Percentiles rank a stretch among this genome's conserved stretches.
Evolutionary conservation across 257 asterid genomes (phyloP).

Genomic region (Solanum neorickii): DNA sequence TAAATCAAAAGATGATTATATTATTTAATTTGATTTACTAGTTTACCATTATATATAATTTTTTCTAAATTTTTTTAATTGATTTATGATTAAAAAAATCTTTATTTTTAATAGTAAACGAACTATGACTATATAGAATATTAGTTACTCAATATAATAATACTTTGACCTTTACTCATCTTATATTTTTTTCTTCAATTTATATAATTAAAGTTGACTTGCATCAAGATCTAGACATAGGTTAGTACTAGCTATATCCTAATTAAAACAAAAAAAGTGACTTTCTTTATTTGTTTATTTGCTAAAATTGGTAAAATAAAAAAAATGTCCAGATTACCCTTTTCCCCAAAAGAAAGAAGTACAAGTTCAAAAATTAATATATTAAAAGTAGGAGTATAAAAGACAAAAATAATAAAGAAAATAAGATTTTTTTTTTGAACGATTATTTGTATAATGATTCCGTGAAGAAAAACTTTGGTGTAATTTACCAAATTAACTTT

Average conservation of each 20-base stretch:
- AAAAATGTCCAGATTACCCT: background rate
- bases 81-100: too few species aligned
- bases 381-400: too few species aligned
- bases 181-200: background rate
- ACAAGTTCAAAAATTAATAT: too few species aligned
- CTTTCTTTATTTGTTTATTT: background rate
- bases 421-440: too few species aligned
- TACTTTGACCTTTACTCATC: background rate
- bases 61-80: too few species aligned
- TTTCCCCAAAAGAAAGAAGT: background rate
- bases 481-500: background rate
- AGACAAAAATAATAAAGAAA: too few species aligned
- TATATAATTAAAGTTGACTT: background rate
- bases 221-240: background rate
- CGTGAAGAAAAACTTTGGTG: too few species aligned
- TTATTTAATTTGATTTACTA: too few species aligned
- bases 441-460: too few species aligned
- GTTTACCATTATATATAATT: too few species aligned
- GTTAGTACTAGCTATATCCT: conserved; percentile 1
- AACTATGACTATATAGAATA: background rate
- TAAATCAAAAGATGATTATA: too few species aligned
- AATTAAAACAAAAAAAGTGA: background rate
- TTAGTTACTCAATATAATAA: background rate
- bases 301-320: background rate
- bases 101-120: background rate